Evolutionary conservation across 2,329 filamentous ascomycete species (phyloP), one percentile per base, ranked within the genome.

Genomic region (Claviceps pusilla): DNA sequence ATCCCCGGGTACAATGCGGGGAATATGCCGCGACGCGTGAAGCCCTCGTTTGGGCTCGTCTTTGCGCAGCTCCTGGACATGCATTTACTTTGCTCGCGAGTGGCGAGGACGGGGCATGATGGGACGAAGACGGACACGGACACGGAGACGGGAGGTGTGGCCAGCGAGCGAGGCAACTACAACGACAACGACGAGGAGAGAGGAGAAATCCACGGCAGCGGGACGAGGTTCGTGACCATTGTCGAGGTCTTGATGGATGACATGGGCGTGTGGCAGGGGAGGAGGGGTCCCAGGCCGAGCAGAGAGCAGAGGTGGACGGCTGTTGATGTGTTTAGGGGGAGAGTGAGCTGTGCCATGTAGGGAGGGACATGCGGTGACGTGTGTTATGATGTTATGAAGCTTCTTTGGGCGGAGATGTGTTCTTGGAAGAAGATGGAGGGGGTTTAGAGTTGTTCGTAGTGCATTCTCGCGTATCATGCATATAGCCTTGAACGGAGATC

Each of bases 301-400:
- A 61, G 78, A 52, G 79, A 82, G 64, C 74, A 78, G 69, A 68
- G 73, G 46, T 82, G 78, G 78, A 71, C 67, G 0, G 70, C 71
- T 3, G 70, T 82, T 7, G 71, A 73, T 33, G 62, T 50, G 33
- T 33, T 50, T 0, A n/a, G 12, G 10, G 48, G 48, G 10, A 7
- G 41, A 16, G n/a, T 47, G 42, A 11, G 29, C n/a, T 48, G 47
- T 24, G 47, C 31, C 9, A 48, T 48, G 47, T 6, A 48, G 16
- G 46, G 12, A n/a, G 5, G 31, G 4, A 24, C 24, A 24, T 24
- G 24, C 24, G 24, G 24, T 3, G 24, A 24, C 24, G 24, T 24
- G 24, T 24, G 24, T 24, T 3, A 2, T 24, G 24, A 24, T 24
- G 24, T 24, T 3, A 2, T 24, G 24, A 24, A 24, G 24, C 24